These are phyloP conservation scores for Arthrobotrys pseudoclavata DNA, from an alignment of 2,329 filamentous ascomycete species.

Conservation along the genomic window DNA sequence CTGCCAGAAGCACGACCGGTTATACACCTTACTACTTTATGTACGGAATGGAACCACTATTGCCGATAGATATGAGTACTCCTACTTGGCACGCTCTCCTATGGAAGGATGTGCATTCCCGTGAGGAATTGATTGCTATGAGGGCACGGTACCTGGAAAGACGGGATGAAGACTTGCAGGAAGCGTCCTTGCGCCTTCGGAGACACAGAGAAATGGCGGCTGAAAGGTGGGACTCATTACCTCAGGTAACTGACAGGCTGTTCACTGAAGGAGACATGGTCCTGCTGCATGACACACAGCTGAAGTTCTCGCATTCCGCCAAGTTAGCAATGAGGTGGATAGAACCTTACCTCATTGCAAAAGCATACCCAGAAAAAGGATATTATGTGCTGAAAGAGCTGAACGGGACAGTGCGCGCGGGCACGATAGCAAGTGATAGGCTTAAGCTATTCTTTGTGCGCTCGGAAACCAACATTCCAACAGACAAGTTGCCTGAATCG, in stretches of 20 bases:
- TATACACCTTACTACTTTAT: not conserved
- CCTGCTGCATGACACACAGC: conserved; percentile 13
- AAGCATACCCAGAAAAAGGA: conserved; percentile 5
- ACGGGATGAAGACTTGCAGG: too few relatives aligned
- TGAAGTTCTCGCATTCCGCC: not conserved
- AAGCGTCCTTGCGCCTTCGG: not conserved
- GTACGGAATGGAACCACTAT: not conserved
- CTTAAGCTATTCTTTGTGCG: not conserved
- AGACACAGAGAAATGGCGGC: not conserved
- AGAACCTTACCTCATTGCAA: conserved; percentile 4
- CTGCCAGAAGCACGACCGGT: not conserved
- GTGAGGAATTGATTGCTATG: not conserved
- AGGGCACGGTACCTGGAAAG: too few relatives aligned
- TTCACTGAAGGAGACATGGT: conserved; percentile 5
- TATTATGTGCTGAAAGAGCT: not conserved
- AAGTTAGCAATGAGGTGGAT: conserved; percentile 1
- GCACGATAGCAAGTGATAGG: too few relatives aligned
- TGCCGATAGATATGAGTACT: not conserved
- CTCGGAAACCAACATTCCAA: not conserved
- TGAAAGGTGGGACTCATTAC: not conserved
- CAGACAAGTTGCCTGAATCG: not conserved
- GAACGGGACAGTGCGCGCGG: too few relatives aligned
- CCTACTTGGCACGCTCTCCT: not conserved
- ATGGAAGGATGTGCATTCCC: not conserved
- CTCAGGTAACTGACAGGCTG: not conserved